Evolutionary conservation across 2,329 filamentous ascomycete species (phyloP).

Genomic region (Paraphaeosphaeria minitans): DNA sequence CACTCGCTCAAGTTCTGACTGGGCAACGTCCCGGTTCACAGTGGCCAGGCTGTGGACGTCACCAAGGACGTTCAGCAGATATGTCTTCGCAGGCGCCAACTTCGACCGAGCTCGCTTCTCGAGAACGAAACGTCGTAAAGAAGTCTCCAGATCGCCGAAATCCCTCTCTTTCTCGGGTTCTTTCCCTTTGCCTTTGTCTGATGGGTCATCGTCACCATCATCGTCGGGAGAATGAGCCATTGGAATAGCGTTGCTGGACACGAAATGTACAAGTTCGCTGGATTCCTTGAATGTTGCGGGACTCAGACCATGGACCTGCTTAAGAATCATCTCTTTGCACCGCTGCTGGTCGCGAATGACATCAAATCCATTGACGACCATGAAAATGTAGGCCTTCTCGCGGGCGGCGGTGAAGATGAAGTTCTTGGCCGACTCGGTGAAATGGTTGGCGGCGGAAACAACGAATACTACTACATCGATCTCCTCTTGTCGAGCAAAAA

Average conservation of each 20-base stretch:
- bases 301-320: constrained; percentile 86
- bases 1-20: constrained; percentile 82
- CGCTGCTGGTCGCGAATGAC: constrained; percentile 89
- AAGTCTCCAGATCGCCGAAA: constrained; percentile 87
- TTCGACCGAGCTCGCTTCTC: constrained; percentile 96
- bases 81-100: constrained; percentile 92
- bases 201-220: constrained; percentile 50
- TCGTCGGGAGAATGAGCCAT: constrained; percentile 57
- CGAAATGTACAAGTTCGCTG: constrained; percentile 92
- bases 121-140: constrained; percentile 87
- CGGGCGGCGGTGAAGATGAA: constrained; percentile 95
- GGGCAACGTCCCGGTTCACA: constrained; percentile 86
- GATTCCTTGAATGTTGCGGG: constrained; percentile 92
- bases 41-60: constrained; percentile 82
- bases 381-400: constrained; percentile 98
- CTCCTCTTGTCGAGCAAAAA: constrained; percentile 96
- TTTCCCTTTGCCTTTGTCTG: constrained; percentile 68
- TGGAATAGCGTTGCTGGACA: constrained; percentile 94
- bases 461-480: constrained; percentile 99
- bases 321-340: constrained; percentile 90
- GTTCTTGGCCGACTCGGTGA: constrained; percentile 95
- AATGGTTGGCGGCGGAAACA: constrained; percentile 96
- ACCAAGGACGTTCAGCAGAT: constrained; percentile 88
- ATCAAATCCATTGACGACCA: constrained; percentile 97
- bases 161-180: constrained; percentile 80